phyloP scores from a whole-genome alignment of 2,329 filamentous ascomycete genomes.

The Aspergillus ochraceoroseus region DNA sequence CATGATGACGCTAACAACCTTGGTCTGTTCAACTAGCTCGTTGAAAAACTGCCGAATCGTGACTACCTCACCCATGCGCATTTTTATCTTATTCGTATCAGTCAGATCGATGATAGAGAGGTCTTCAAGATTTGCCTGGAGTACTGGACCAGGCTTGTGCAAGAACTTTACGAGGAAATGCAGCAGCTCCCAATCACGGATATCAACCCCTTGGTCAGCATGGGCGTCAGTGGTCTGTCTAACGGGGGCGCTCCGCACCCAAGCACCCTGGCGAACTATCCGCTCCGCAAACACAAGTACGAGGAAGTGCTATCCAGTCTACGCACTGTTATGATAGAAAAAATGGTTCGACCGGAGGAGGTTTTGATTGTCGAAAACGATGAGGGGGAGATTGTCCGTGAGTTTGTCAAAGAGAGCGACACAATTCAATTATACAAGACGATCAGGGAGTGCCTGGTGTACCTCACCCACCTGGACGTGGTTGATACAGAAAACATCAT shows the following conservation, averaged over 20 bases:
- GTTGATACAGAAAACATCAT: constrained; percentile 98
- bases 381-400: constrained; percentile 95
- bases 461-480: constrained; percentile 94
- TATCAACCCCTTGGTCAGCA: constrained; percentile 79
- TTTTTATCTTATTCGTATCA: constrained; percentile 97
- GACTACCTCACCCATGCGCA: constrained; percentile 95
- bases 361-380: constrained; percentile 99
- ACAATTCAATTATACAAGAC: constrained; percentile 99
- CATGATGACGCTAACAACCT: not conserved
- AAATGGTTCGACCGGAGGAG: constrained; percentile 98
- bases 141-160: constrained; percentile 98
- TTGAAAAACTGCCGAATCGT: constrained; percentile 90
- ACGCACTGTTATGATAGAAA: constrained; percentile 97
- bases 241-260: constrained; percentile 83
- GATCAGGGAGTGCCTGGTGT: constrained; percentile 92
- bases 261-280: constrained; percentile 77
- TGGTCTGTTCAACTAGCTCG: constrained; percentile 55
- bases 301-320: constrained; percentile 89
- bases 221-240: constrained; percentile 64
- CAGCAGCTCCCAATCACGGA: constrained; percentile 91
- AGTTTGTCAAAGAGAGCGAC: constrained; percentile 98
- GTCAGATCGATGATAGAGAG: constrained; percentile 96
- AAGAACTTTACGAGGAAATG: constrained; percentile 98
- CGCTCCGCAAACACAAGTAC: constrained; percentile 96
- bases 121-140: constrained; percentile 99